A percentile compares a stretch with the other conserved stretches of the same genome.
phyloP scores from a whole-genome alignment of 228 moss, liverwort and hornwort species.

The Sphagnum fallax region DNA sequence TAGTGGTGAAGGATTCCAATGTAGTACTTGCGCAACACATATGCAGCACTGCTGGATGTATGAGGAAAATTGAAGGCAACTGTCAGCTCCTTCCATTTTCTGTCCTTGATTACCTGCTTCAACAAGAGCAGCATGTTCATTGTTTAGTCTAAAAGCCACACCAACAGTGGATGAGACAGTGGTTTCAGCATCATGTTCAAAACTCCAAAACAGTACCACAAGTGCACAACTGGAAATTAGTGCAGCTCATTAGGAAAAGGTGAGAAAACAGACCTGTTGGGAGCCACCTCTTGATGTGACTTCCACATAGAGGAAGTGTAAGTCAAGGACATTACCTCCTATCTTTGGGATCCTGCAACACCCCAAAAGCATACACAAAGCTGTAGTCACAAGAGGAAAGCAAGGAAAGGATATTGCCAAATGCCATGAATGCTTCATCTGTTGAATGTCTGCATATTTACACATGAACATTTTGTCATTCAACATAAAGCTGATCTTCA shows the following conservation, averaged over 20 bases:
- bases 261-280: slow-evolving; percentile 49
- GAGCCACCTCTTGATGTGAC: slow-evolving; percentile 80
- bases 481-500: too few species aligned
- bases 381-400: too few species aligned
- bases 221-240: too few species aligned
- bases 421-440: neutral
- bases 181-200: too few species aligned
- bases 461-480: too few species aligned
- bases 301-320: slow-evolving; percentile 77
- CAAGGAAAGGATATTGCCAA: neutral
- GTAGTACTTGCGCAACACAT: slow-evolving; percentile 84
- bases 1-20: slow-evolving; percentile 75
- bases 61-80: slow-evolving; percentile 64
- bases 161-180: too few species aligned
- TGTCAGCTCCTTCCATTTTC: slow-evolving; percentile 98
- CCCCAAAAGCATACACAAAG: neutral
- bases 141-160: too few species aligned
- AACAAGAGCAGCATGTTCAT: too few species aligned
- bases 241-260: neutral
- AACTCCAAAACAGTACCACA: too few species aligned
- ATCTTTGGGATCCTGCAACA: slow-evolving; percentile 76
- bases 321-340: slow-evolving; percentile 85
- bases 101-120: slow-evolving; percentile 80
- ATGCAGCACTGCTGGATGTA: slow-evolving; percentile 88
- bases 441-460: too few species aligned